These are phyloP conservation scores for Chaetomium sp. DNA, from an alignment of 2,329 filamentous ascomycete genomes.

Conservation along the genomic window DNA sequence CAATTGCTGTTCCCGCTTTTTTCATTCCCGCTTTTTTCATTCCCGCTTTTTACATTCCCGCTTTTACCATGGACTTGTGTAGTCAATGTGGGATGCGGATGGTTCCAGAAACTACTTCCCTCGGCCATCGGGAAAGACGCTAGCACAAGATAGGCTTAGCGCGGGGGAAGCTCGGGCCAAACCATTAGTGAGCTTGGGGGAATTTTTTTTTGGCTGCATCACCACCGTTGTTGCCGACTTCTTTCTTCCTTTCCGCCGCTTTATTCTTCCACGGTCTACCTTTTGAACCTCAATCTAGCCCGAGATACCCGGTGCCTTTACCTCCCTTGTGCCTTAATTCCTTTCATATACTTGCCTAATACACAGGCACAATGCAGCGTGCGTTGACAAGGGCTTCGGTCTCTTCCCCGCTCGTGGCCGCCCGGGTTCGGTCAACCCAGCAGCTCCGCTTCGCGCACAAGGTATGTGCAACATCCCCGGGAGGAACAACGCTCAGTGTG, in stretches of 20 bases:
- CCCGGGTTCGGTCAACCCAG: constrained; percentile 65
- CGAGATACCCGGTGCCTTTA: constrained; percentile 23
- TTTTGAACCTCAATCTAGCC: constrained; percentile 6
- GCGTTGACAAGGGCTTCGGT: constrained; percentile 80
- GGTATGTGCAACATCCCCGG: constrained; percentile 46
- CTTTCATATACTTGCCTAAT: constrained; percentile 20
- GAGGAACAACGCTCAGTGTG: too few species aligned
- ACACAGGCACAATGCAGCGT: constrained; percentile 70
- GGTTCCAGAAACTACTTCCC: constrained; percentile 24
- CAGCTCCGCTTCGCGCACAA: constrained; percentile 97
- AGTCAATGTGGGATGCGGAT: constrained; percentile 15
- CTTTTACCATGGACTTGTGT: constrained; percentile 5
- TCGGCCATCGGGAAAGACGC: constrained; percentile 7
- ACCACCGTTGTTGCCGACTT: constrained; percentile 12
- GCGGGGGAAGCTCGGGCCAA: constrained; percentile 23
- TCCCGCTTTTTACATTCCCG: too few species aligned
- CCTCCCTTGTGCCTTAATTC: constrained; percentile 24
- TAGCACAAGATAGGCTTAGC: constrained; percentile 19
- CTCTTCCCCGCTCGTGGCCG: constrained; percentile 58
- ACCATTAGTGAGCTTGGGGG: constrained; percentile 16
- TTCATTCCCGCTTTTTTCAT: too few species aligned
- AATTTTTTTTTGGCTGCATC: constrained; percentile 21
- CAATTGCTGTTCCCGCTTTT: neutral
- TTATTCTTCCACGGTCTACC: constrained; percentile 8
- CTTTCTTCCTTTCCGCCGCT: constrained; percentile 15